Conservation (phyloP, 371 early-diverging fungal species). For the Mortierella sp. region DNA sequence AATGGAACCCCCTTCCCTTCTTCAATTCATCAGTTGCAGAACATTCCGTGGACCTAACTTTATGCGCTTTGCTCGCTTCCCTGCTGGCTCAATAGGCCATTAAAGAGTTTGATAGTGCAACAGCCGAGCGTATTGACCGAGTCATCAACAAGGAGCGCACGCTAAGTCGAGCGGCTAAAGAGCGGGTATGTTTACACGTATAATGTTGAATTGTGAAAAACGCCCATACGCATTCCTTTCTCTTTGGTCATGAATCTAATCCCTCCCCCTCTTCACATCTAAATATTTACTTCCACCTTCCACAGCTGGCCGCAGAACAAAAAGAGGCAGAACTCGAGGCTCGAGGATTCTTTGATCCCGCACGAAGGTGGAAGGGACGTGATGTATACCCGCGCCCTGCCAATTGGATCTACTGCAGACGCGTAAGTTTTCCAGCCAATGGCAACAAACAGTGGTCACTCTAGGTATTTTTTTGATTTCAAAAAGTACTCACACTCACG, state of each 20-base stretch:
- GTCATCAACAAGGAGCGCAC: slow-evolving; percentile 48
- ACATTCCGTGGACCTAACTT: background rate
- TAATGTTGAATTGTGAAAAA: too few species aligned
- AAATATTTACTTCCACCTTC: background rate
- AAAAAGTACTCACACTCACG: background rate
- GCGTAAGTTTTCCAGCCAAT: slow-evolving; percentile 21
- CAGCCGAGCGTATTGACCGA: slow-evolving; percentile 45
- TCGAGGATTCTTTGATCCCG: slow-evolving; percentile 49
- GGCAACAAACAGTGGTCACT: background rate
- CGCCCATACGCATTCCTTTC: too few species aligned
- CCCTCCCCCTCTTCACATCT: background rate
- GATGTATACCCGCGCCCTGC: slow-evolving; percentile 48
- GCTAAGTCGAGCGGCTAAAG: slow-evolving; percentile 39
- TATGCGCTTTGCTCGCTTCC: background rate
- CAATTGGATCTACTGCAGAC: slow-evolving; percentile 50
- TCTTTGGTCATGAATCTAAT: background rate
- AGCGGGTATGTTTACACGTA: slow-evolving; percentile 19
- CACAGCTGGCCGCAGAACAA: slow-evolving; percentile 40
- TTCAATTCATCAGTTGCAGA: background rate
- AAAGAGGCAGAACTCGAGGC: slow-evolving; percentile 48
- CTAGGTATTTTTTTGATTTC: background rate
- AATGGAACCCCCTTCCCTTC: background rate
- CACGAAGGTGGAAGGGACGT: slow-evolving; percentile 49
- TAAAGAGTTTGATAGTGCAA: slow-evolving; percentile 40
- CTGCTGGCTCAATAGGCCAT: slow-evolving; percentile 10